These are phyloP conservation scores for Entoloma clypeatum DNA, from an alignment of 1,284 basidiomycete species.

Conservation along the genomic window DNA sequence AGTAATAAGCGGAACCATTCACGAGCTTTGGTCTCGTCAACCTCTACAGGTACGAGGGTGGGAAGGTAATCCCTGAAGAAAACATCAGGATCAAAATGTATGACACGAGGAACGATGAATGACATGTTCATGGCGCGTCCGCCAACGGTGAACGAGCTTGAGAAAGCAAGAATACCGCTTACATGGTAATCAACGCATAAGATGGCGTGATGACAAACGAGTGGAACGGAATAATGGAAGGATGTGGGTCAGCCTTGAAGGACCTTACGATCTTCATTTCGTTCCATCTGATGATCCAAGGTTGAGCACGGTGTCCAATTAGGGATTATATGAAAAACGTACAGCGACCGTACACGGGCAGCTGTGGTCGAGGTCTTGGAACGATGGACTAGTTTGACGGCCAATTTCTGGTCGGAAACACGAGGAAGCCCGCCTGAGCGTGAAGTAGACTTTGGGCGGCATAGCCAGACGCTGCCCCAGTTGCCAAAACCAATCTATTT, in stretches of 20 bases:
- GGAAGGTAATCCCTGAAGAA: constrained; percentile 67
- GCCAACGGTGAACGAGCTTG: background rate
- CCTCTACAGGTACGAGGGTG: constrained; percentile 77
- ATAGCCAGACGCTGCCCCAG: constrained; percentile 84
- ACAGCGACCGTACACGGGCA: constrained; percentile 84
- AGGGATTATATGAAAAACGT: constrained; percentile 31
- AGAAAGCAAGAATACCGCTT: constrained; percentile 29
- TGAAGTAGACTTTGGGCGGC: constrained; percentile 51
- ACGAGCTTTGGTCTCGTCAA: constrained; percentile 72
- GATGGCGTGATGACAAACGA: constrained; percentile 90
- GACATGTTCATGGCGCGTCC: constrained; percentile 13
- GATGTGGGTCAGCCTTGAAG: constrained; percentile 80
- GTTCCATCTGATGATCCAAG: constrained; percentile 63
- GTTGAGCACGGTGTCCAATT: constrained; percentile 12
- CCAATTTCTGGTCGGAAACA: constrained; percentile 62
- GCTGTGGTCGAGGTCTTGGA: constrained; percentile 74
- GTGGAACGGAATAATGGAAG: constrained; percentile 87
- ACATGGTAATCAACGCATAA: constrained; percentile 87
- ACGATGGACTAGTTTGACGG: constrained; percentile 87
- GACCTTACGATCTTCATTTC: constrained; percentile 90
- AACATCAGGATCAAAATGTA: constrained; percentile 20
- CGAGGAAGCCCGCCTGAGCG: constrained; percentile 30
- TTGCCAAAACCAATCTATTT: constrained; percentile 81
- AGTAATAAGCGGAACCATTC: constrained; percentile 83
- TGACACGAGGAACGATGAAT: constrained; percentile 1